These are phyloP conservation scores for Aspergillus fischeri DNA, from an alignment of 2,329 filamentous ascomycete species.

Conservation along the genomic window DNA sequence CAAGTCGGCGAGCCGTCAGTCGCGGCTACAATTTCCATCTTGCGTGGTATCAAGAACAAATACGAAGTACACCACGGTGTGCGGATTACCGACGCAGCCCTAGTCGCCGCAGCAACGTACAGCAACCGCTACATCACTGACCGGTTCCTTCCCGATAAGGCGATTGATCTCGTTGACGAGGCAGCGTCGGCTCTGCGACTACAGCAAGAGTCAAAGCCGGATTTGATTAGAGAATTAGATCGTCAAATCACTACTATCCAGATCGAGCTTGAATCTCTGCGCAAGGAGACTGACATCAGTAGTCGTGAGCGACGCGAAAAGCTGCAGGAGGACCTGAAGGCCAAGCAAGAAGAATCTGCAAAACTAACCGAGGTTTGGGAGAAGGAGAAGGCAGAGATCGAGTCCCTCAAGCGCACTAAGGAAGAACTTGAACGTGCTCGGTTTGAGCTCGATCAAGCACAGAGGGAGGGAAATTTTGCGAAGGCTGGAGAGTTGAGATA, in stretches of 20 bases:
- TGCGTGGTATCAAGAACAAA: constrained; percentile 93
- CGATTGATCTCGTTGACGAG: constrained; percentile 94
- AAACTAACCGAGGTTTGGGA: constrained; percentile 81
- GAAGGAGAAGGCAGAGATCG: constrained; percentile 79
- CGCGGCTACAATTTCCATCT: constrained; percentile 88
- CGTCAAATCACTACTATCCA: constrained; percentile 96
- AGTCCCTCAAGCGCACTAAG: constrained; percentile 80
- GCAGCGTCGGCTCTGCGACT: constrained; percentile 84
- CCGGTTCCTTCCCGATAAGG: constrained; percentile 92
- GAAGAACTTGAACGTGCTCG: constrained; percentile 82
- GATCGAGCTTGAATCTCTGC: constrained; percentile 89
- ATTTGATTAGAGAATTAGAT: constrained; percentile 86
- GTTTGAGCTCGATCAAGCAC: constrained; percentile 80
- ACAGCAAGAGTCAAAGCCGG: constrained; percentile 95
- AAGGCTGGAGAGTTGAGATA: constrained; percentile 89
- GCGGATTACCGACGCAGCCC: constrained; percentile 82
- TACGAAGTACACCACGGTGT: constrained; percentile 98
- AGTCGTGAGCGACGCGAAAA: constrained; percentile 85
- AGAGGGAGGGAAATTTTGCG: constrained; percentile 82
- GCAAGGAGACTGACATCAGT: constrained; percentile 88
- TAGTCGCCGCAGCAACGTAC: constrained; percentile 87
- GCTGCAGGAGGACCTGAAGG: constrained; percentile 70
- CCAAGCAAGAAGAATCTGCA: constrained; percentile 71
- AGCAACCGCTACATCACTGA: constrained; percentile 97
- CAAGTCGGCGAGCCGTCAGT: constrained; percentile 88